phyloP scores from a whole-genome alignment of 352 stramenopile species.

The Phytophthora lateralis region DNA sequence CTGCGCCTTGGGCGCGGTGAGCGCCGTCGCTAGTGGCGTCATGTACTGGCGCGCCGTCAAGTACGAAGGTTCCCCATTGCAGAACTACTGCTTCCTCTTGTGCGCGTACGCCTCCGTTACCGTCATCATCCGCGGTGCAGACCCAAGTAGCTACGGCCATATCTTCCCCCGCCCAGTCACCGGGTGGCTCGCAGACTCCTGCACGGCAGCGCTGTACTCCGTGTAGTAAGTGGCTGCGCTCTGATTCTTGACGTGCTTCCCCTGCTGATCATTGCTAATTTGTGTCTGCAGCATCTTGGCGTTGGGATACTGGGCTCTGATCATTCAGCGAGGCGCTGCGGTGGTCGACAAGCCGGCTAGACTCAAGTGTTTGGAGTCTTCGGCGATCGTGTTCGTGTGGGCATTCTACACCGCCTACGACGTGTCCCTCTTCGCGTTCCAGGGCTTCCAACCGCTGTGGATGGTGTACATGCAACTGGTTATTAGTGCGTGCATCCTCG shows the following conservation, averaged over 20 bases:
- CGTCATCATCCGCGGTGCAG: constrained; percentile 35
- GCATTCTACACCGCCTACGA: constrained; percentile 46
- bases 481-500: constrained; percentile 32
- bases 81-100: constrained; percentile 37
- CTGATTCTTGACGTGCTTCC: background rate
- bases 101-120: constrained; percentile 41
- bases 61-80: constrained; percentile 27
- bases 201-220: constrained; percentile 42
- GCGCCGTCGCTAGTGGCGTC: constrained; percentile 19
- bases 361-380: constrained; percentile 35
- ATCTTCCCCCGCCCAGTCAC: constrained; percentile 35
- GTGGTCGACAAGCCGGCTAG: constrained; percentile 29
- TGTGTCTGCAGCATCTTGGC: constrained; percentile 47
- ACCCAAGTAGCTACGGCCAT: constrained; percentile 39
- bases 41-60: constrained; percentile 36
- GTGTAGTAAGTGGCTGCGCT: constrained; percentile 35
- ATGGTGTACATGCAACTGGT: constrained; percentile 41
- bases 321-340: constrained; percentile 51
- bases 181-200: constrained; percentile 38
- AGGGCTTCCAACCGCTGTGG: constrained; percentile 38
- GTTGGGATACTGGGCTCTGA: constrained; percentile 58
- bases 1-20: constrained; percentile 24
- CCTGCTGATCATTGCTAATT: background rate
- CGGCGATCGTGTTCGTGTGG: constrained; percentile 40
- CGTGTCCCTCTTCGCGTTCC: constrained; percentile 37